Conservation (phyloP, 2,329 filamentous ascomycete species). For the Fusarium sp. region DNA sequence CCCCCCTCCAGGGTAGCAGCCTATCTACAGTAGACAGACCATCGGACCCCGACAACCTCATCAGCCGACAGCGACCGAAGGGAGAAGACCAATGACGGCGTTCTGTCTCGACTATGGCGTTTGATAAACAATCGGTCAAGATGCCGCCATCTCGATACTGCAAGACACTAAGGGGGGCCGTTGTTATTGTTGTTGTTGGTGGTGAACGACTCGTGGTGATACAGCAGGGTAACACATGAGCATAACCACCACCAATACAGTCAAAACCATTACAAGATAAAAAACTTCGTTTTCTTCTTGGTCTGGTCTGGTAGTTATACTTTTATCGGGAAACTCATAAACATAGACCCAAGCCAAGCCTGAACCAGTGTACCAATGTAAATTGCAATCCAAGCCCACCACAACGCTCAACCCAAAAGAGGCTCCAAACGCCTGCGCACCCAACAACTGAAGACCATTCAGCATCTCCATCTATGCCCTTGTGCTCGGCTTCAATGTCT, state of each 20-base stretch:
- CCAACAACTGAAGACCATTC: conserved; percentile 11
- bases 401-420: conserved; percentile 14
- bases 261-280: background rate
- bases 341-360: conserved; percentile 4
- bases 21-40: too few species aligned
- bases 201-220: conserved; percentile 7
- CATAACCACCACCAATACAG: conserved; percentile 4
- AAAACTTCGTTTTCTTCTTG: too few species aligned
- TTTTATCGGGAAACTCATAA: conserved; percentile 2
- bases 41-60: background rate
- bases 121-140: background rate
- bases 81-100: too few species aligned
- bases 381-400: background rate
- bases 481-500: conserved; percentile 61
- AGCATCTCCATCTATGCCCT: conserved; percentile 23
- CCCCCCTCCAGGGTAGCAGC: conserved; percentile 16
- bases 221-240: conserved; percentile 7
- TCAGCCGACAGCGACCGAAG: conserved; percentile 7
- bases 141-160: background rate
- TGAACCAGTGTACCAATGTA: background rate
- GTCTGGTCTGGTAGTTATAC: too few species aligned
- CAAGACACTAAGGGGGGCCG: background rate
- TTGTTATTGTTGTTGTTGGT: background rate
- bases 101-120: background rate
- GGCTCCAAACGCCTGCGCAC: conserved; percentile 22